phyloP scores from a whole-genome alignment of 176 grass and related monocot genomes.

The Olyra latifolia region DNA sequence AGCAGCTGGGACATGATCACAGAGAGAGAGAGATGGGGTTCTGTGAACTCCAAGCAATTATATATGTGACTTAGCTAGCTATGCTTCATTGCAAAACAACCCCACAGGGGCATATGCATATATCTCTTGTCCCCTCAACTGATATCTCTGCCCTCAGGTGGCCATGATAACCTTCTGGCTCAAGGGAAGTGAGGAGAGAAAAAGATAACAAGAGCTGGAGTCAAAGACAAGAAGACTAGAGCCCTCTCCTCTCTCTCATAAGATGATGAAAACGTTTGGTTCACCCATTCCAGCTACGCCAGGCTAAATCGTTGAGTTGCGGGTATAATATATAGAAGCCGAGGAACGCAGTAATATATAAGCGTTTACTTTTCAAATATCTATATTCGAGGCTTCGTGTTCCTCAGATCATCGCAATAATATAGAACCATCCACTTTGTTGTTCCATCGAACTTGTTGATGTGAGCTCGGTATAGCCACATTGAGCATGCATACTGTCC shows the following conservation, averaged over 20 bases:
- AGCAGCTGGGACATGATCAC: constrained; percentile 10
- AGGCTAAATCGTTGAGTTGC: background rate
- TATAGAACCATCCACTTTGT: background rate
- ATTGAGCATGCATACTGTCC: background rate
- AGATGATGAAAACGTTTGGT: constrained; percentile 25
- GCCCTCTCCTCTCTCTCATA: constrained; percentile 11
- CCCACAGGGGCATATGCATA: constrained; percentile 36
- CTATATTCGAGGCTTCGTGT: background rate
- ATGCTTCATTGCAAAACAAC: constrained; percentile 85
- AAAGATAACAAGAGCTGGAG: constrained; percentile 90
- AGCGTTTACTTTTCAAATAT: background rate
- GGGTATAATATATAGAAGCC: background rate
- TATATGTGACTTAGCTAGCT: constrained; percentile 37
- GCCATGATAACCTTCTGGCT: constrained; percentile 80
- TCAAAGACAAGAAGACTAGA: constrained; percentile 95
- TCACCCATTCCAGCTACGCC: constrained; percentile 6
- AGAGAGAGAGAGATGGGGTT: constrained; percentile 36
- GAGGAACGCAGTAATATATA: background rate
- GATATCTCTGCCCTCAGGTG: constrained; percentile 53
- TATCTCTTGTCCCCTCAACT: constrained; percentile 44
- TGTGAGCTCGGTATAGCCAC: background rate
- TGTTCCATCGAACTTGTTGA: background rate
- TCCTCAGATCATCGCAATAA: background rate
- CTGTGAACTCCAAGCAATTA: constrained; percentile 92
- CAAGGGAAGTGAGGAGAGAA: constrained; percentile 68